Evolutionary conservation across 805 yeast species (phyloP).

Genomic region (Yarrowia porcina): DNA sequence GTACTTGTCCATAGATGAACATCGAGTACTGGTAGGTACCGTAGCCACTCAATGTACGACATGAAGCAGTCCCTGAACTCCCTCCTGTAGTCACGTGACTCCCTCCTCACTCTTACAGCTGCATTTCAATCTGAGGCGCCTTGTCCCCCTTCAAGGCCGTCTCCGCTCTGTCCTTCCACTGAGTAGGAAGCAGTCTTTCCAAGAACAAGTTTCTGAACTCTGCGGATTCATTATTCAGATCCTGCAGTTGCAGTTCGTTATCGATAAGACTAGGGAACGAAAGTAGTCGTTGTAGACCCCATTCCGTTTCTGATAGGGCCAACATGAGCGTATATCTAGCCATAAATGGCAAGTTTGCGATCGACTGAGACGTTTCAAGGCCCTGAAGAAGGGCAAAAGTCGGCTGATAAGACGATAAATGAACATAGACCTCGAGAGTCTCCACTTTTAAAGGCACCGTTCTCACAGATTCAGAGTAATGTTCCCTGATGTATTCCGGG

Average conservation of each 20-base stretch:
- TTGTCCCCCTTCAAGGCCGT: background rate
- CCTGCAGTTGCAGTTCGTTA: constrained; percentile 1
- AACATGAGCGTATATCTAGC: constrained; percentile 6
- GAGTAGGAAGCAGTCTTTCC: background rate
- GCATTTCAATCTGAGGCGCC: constrained; percentile 12
- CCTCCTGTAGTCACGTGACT: too few relatives aligned
- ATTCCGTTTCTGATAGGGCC: background rate
- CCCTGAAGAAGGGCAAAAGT: background rate
- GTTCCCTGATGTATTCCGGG: background rate
- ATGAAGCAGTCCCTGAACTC: too few relatives aligned
- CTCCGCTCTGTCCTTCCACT: constrained; percentile 9
- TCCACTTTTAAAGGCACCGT: background rate
- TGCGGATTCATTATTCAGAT: background rate
- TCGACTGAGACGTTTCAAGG: background rate
- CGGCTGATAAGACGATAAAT: background rate
- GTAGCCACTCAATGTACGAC: too few relatives aligned
- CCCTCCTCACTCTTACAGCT: background rate
- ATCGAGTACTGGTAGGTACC: too few relatives aligned
- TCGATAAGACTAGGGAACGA: constrained; percentile 18
- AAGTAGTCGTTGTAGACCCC: background rate
- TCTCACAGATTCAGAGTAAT: background rate
- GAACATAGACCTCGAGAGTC: background rate
- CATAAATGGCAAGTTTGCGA: constrained; percentile 5
- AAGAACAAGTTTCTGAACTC: background rate
- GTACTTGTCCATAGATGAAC: too few relatives aligned